Conservation (phyloP, 208 protist genomes). For the Trypanosoma platydactyli region DNA sequence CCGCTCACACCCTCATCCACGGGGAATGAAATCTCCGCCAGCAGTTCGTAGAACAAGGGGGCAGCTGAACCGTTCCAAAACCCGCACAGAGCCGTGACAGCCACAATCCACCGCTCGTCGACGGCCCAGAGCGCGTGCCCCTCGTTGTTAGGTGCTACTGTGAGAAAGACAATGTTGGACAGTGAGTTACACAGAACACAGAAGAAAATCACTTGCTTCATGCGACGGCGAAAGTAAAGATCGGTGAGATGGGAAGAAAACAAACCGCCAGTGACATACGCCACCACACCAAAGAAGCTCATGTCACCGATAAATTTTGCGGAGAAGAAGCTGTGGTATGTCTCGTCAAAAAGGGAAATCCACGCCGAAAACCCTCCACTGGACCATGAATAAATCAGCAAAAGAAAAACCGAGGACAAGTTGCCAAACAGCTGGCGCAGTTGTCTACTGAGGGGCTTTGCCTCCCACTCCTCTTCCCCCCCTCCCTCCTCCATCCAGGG, state of each 20-base stretch:
- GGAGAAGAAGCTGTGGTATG: constrained; percentile 58
- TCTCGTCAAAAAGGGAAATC: constrained; percentile 84
- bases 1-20: constrained; percentile 86
- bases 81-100: constrained; percentile 72
- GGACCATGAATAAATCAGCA: constrained; percentile 81
- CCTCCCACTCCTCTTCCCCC: no score
- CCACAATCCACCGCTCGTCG: constrained; percentile 66
- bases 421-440: constrained; percentile 52
- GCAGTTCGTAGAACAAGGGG: constrained; percentile 84
- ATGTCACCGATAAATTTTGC: constrained; percentile 82
- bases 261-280: constrained; percentile 76
- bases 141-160: constrained; percentile 75
- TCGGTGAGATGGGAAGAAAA: constrained; percentile 77
- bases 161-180: constrained; percentile 77
- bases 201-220: constrained; percentile 91
- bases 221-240: constrained; percentile 80
- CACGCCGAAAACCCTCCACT: constrained; percentile 83
- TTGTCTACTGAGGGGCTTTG: constrained; percentile 46
- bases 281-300: constrained; percentile 81
- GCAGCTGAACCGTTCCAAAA: constrained; percentile 88
- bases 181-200: constrained; percentile 81
- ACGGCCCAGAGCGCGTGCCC: constrained; percentile 71
- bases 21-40: constrained; percentile 85
- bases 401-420: constrained; percentile 74
- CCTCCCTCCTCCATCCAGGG: constrained; percentile 44